phyloP scores from a whole-genome alignment of 108 stramenopile genomes.

The Seminavis robusta region DNA sequence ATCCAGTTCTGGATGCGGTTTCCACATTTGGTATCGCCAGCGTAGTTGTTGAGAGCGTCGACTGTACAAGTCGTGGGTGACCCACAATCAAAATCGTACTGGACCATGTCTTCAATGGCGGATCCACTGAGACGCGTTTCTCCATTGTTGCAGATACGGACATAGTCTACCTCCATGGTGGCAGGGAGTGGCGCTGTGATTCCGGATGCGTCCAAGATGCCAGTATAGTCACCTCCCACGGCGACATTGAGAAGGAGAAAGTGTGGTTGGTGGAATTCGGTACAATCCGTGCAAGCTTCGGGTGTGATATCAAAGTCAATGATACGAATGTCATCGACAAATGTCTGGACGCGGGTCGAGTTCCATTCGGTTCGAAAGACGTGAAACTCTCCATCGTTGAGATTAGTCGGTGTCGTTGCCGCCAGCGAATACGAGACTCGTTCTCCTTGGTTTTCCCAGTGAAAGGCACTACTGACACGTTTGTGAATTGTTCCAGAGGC shows the following conservation, averaged over 20 bases:
- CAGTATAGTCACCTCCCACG: slow-evolving; percentile 32
- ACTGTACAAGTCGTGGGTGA: too few species aligned
- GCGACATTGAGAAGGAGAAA: slow-evolving; percentile 42
- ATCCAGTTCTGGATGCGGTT: too few species aligned
- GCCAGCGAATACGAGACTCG: slow-evolving; percentile 7
- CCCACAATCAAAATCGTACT: background rate
- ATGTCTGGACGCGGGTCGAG: slow-evolving; percentile 2
- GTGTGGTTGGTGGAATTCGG: slow-evolving; percentile 28
- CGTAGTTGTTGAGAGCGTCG: too few species aligned
- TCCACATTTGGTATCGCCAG: too few species aligned
- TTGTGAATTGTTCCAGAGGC: slow-evolving; percentile 8
- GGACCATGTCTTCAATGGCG: background rate
- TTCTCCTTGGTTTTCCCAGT: slow-evolving; percentile 24
- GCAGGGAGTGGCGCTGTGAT: slow-evolving; percentile 18
- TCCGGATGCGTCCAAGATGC: slow-evolving; percentile 1
- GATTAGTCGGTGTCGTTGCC: background rate
- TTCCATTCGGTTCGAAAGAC: slow-evolving; percentile 20
- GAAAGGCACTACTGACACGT: slow-evolving; percentile 9
- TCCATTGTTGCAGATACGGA: slow-evolving; percentile 24
- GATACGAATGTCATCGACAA: slow-evolving; percentile 15
- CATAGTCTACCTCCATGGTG: slow-evolving; percentile 33
- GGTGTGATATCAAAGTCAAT: slow-evolving; percentile 11
- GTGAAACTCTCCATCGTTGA: slow-evolving; percentile 12
- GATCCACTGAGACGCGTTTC: background rate
- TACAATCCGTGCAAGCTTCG: slow-evolving; percentile 8